These are phyloP conservation scores for Begonia masoniana DNA, from an alignment of 306 rosid genomes.

Conservation along the genomic window DNA sequence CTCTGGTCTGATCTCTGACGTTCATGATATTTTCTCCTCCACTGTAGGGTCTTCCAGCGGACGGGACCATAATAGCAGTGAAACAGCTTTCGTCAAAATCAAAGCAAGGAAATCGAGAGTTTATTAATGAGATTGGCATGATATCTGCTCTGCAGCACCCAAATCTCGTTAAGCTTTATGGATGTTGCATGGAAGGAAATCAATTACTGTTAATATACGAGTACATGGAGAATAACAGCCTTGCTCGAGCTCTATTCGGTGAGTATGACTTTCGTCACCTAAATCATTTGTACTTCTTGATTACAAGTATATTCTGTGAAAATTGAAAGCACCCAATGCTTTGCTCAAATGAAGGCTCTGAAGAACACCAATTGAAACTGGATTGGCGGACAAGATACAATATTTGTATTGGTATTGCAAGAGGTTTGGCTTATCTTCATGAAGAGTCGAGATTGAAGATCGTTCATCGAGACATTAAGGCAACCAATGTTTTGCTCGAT, in stretches of 20 bases:
- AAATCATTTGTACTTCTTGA: background rate
- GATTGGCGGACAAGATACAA: constrained; percentile 56
- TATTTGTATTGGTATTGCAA: constrained; percentile 60
- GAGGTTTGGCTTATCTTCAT: constrained; percentile 65
- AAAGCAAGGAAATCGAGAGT: constrained; percentile 43
- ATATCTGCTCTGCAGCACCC: constrained; percentile 46
- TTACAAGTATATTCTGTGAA: background rate
- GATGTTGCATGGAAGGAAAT: constrained; percentile 37
- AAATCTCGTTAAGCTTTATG: constrained; percentile 37
- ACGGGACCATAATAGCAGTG: constrained; percentile 28
- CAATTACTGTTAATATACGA: constrained; percentile 36
- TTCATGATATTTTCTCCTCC: background rate
- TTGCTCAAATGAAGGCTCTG: background rate
- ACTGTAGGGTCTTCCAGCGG: constrained; percentile 30
- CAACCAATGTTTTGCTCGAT: constrained; percentile 64
- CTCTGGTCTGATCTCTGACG: background rate
- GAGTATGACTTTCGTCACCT: background rate
- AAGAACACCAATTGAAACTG: constrained; percentile 12
- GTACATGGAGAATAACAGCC: constrained; percentile 47
- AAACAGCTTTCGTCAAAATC: constrained; percentile 39
- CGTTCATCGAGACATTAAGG: constrained; percentile 74
- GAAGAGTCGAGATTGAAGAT: constrained; percentile 73
- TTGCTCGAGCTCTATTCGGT: constrained; percentile 42
- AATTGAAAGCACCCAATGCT: background rate
- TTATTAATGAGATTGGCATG: constrained; percentile 42